Conservation (phyloP, 306 rosid species). For the Quercus dentata region DNA sequence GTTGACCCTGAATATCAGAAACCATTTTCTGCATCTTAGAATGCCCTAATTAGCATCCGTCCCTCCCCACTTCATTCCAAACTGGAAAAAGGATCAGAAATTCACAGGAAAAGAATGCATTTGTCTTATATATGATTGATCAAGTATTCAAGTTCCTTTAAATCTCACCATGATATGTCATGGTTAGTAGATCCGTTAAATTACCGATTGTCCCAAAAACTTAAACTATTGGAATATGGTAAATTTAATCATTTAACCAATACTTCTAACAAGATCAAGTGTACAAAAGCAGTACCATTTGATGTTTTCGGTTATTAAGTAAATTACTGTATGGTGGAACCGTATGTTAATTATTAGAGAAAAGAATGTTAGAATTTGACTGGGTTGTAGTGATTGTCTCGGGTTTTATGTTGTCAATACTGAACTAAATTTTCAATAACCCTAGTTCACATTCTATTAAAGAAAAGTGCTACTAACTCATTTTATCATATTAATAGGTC, state of each 20-base stretch:
- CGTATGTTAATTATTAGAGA: neutral
- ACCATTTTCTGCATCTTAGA: neutral
- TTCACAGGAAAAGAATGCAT: too few species aligned
- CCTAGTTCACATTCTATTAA: neutral
- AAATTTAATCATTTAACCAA: too few species aligned
- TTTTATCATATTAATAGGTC: neutral
- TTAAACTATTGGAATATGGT: too few species aligned
- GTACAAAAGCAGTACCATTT: neutral
- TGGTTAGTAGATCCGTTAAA: too few species aligned
- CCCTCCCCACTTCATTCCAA: neutral
- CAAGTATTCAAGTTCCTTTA: neutral
- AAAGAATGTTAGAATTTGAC: neutral
- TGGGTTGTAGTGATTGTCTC: neutral
- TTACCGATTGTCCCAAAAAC: too few species aligned
- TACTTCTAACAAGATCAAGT: neutral
- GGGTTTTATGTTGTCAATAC: neutral
- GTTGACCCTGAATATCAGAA: neutral
- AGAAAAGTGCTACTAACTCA: neutral
- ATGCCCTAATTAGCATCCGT: neutral
- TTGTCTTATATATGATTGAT: neutral
- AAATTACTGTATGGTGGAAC: neutral
- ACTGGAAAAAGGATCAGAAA: neutral
- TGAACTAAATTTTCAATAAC: neutral
- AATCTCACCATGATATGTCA: neutral
- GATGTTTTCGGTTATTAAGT: neutral